Evolutionary conservation across 495 filamentous ascomycete genomes (phyloP).

Genomic region (Tuber aestivum): DNA sequence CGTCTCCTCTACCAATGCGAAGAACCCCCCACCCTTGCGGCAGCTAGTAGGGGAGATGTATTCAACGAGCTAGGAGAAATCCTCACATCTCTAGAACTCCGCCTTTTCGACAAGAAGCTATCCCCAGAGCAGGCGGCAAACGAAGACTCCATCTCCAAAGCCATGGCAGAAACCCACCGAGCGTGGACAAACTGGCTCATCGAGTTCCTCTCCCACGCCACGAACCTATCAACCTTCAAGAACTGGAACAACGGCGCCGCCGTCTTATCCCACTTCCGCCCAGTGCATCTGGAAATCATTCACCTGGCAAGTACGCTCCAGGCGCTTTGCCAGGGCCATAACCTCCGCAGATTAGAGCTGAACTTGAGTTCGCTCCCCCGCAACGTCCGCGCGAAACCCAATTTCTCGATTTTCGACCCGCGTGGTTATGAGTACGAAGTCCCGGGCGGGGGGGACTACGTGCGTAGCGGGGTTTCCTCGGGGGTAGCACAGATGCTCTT

Average conservation of each 20-base stretch:
- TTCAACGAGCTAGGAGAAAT: neutral
- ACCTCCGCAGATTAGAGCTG: neutral
- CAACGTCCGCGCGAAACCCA: neutral
- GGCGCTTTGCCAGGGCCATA: neutral
- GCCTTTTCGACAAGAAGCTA: neutral
- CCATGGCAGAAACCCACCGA: neutral
- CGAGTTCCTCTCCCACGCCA: neutral
- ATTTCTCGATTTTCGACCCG: neutral
- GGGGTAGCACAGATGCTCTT: neutral
- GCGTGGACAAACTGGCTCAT: neutral
- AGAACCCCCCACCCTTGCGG: neutral
- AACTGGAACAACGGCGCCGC: neutral
- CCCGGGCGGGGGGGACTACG: neutral
- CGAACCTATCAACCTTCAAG: neutral
- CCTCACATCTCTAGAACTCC: neutral
- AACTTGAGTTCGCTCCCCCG: neutral
- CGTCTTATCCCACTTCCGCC: neutral
- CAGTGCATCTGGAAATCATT: neutral
- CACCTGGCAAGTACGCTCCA: neutral
- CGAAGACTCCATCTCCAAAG: neutral
- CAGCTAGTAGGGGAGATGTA: neutral
- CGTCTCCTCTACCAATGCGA: neutral
- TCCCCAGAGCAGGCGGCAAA: neutral
- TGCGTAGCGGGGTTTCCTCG: neutral
- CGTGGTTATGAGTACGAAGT: constrained; percentile 10